These are phyloP conservation scores for Calocybe indica DNA, from an alignment of 768 basidiomycete genomes.

Conservation along the genomic window DNA sequence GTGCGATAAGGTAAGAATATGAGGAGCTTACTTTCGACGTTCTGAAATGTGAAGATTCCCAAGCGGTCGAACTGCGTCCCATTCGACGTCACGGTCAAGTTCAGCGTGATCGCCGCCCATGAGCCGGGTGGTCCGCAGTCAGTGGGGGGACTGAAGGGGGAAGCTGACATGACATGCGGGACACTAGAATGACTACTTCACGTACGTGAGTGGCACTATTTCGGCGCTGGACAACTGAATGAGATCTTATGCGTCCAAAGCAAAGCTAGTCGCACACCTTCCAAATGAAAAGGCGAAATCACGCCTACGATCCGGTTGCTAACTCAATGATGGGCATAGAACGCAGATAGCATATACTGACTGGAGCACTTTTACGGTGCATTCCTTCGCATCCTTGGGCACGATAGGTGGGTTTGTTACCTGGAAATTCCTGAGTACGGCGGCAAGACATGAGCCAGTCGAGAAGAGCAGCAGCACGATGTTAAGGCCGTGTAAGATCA, in stretches of 20 bases:
- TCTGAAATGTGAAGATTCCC: slow-evolving; percentile 68
- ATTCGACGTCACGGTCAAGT: slow-evolving; percentile 73
- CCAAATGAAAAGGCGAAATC: slow-evolving; percentile 73
- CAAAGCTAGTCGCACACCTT: slow-evolving; percentile 34
- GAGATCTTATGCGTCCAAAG: neutral
- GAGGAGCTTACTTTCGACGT: slow-evolving; percentile 59
- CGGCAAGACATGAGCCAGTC: slow-evolving; percentile 10
- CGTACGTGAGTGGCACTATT: slow-evolving; percentile 56
- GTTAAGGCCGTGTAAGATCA: neutral
- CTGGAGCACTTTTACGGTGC: slow-evolving; percentile 62
- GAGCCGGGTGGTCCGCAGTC: slow-evolving; percentile 65
- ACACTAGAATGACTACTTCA: slow-evolving; percentile 1
- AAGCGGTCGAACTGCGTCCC: slow-evolving; percentile 75
- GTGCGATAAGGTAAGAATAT: neutral
- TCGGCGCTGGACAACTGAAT: slow-evolving; percentile 40
- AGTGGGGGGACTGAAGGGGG: slow-evolving; percentile 52
- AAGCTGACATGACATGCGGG: no score
- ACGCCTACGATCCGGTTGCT: slow-evolving; percentile 32
- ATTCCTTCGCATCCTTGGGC: slow-evolving; percentile 53
- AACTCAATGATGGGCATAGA: neutral
- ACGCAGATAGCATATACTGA: slow-evolving; percentile 22
- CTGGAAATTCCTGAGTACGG: slow-evolving; percentile 59
- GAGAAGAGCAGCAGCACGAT: slow-evolving; percentile 13
- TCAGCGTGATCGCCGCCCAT: slow-evolving; percentile 72
- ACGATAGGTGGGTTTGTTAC: slow-evolving; percentile 68